Conservation (phyloP, 208 protist species). For the Wallacemonas sp. region DNA sequence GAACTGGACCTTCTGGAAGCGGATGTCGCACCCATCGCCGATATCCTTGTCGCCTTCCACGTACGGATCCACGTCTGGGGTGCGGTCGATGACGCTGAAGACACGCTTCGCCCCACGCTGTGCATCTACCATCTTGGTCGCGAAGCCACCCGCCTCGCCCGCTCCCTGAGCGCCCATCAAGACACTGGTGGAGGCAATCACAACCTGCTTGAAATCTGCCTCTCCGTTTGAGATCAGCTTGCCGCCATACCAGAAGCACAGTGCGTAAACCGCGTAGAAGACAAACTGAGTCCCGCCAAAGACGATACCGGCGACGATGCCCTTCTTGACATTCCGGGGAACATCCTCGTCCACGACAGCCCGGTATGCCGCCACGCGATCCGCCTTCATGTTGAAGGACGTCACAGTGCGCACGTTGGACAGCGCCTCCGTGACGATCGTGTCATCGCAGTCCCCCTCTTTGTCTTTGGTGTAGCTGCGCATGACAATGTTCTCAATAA, state of each 20-base stretch:
- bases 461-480: slow-evolving; percentile 37
- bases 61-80: too few relatives aligned
- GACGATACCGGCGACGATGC: slow-evolving; percentile 37
- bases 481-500: slow-evolving; percentile 48
- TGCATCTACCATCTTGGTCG: slow-evolving; percentile 59
- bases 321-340: slow-evolving; percentile 22
- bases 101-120: slow-evolving; percentile 43
- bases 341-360: slow-evolving; percentile 20
- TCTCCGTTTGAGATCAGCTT: slow-evolving; percentile 69
- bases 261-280: slow-evolving; percentile 50
- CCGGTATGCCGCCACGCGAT: slow-evolving; percentile 31
- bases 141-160: slow-evolving; percentile 69
- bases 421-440: slow-evolving; percentile 67
- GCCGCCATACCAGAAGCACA: slow-evolving; percentile 82
- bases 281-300: slow-evolving; percentile 66
- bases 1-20: neutral
- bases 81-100: slow-evolving; percentile 79
- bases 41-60: too few relatives aligned
- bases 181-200: slow-evolving; percentile 47
- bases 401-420: slow-evolving; percentile 74
- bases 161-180: slow-evolving; percentile 59
- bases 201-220: slow-evolving; percentile 56
- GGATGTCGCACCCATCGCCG: too few relatives aligned
- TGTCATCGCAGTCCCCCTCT: slow-evolving; percentile 44
- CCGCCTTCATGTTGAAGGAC: slow-evolving; percentile 68